These are phyloP conservation scores for Komagataella populi DNA, from an alignment of 805 yeast species.

Conservation along the genomic window DNA sequence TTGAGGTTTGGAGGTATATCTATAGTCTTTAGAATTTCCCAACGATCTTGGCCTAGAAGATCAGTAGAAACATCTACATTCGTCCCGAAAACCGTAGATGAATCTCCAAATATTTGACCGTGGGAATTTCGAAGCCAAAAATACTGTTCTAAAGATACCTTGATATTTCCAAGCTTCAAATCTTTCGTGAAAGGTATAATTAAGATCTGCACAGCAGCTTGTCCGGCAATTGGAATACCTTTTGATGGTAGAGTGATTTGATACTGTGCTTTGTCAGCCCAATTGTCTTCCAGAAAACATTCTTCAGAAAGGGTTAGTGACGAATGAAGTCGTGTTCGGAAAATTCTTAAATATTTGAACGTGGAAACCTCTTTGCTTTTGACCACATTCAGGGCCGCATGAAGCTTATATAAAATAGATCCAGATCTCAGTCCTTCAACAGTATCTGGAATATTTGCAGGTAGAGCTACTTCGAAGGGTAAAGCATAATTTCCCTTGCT, in stretches of 20 bases:
- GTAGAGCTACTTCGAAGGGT: constrained; percentile 30
- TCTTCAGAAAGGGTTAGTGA: constrained; percentile 25
- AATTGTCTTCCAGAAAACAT: constrained; percentile 31
- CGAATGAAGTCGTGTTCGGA: constrained; percentile 27
- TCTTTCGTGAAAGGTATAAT: constrained; percentile 36
- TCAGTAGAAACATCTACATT: constrained; percentile 6
- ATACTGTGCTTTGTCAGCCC: constrained; percentile 42
- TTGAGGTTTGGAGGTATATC: constrained; percentile 25
- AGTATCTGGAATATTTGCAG: constrained; percentile 33
- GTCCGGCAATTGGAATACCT: constrained; percentile 33
- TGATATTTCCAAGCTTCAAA: constrained; percentile 20
- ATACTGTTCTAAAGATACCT: constrained; percentile 19
- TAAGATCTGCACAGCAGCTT: constrained; percentile 24
- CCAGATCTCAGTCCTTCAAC: constrained; percentile 34
- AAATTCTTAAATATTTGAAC: constrained; percentile 25
- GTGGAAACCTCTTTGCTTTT: constrained; percentile 11
- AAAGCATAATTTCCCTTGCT: constrained; percentile 39
- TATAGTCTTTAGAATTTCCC: constrained; percentile 29
- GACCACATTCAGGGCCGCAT: constrained; percentile 11
- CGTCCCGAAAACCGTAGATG: constrained; percentile 14
- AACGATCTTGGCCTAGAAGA: constrained; percentile 26
- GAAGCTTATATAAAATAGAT: constrained; percentile 25
- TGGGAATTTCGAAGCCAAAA: constrained; percentile 10
- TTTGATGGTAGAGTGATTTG: constrained; percentile 27
- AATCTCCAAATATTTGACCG: constrained; percentile 12